phyloP scores from a whole-genome alignment of 441 rosid species.

The Croton laevigatus region DNA sequence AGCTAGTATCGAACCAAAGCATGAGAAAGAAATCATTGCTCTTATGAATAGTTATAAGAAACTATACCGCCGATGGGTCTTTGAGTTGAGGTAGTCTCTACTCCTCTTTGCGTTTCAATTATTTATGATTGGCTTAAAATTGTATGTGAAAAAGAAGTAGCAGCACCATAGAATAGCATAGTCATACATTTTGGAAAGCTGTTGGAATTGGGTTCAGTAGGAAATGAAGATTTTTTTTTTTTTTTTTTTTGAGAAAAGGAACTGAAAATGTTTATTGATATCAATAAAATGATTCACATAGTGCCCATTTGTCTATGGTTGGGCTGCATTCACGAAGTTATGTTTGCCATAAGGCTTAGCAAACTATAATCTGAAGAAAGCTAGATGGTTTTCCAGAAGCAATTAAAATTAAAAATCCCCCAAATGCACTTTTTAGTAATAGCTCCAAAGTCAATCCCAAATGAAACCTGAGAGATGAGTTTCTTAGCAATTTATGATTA shows the following conservation, averaged over 20 bases:
- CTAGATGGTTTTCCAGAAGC: too few relatives aligned
- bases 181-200: neutral
- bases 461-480: neutral
- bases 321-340: too few relatives aligned
- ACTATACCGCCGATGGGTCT: conserved; percentile 66
- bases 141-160: neutral
- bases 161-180: neutral
- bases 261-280: neutral
- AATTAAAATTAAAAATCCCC: too few relatives aligned
- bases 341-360: too few relatives aligned
- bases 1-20: conserved; percentile 57
- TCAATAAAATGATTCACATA: too few relatives aligned
- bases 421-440: too few relatives aligned
- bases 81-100: conserved; percentile 55
- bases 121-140: neutral
- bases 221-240: neutral
- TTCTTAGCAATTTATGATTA: neutral
- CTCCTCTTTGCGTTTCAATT: neutral
- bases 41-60: conserved; percentile 60
- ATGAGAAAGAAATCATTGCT: conserved; percentile 52
- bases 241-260: neutral
- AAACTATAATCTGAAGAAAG: too few relatives aligned
- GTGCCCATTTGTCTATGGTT: too few relatives aligned
- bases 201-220: neutral
- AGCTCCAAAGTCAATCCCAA: too few relatives aligned